phyloP scores from a whole-genome alignment of 1,284 basidiomycete genomes.

The Tremellales sp. region DNA sequence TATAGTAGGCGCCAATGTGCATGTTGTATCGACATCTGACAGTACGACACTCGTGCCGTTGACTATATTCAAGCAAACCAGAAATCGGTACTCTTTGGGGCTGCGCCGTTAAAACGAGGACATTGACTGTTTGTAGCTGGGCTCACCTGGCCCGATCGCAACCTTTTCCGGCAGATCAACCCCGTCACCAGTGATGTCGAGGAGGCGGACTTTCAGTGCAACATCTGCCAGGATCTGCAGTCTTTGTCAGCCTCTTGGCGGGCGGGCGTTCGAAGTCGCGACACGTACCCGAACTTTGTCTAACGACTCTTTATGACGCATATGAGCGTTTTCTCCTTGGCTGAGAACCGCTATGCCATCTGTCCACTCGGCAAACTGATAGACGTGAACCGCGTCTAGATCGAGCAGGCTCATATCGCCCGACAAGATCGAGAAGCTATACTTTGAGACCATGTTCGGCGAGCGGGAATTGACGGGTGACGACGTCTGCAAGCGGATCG shows the following conservation, averaged over 20 bases:
- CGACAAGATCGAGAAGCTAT: slow-evolving; percentile 74
- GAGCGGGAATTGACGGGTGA: slow-evolving; percentile 53
- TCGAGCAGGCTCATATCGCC: slow-evolving; percentile 72
- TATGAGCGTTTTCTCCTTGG: slow-evolving; percentile 63
- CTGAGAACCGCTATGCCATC: slow-evolving; percentile 88
- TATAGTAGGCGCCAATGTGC: too few relatives aligned
- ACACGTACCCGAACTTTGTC: slow-evolving; percentile 60
- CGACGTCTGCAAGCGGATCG: slow-evolving; percentile 74
- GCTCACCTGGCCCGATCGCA: slow-evolving; percentile 25
- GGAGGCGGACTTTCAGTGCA: slow-evolving; percentile 85
- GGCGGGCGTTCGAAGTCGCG: slow-evolving; percentile 17
- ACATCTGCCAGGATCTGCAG: slow-evolving; percentile 70
- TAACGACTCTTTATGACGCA: slow-evolving; percentile 76
- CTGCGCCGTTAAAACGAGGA: slow-evolving; percentile 51
- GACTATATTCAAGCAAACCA: slow-evolving; percentile 67
- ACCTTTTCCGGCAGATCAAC: slow-evolving; percentile 70
- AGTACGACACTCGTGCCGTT: too few relatives aligned
- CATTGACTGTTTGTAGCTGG: neutral
- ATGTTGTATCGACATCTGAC: too few relatives aligned
- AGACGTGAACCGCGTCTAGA: slow-evolving; percentile 76
- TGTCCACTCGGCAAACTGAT: slow-evolving; percentile 91
- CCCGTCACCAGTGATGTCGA: slow-evolving; percentile 84
- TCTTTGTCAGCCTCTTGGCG: neutral
- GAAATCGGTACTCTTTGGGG: slow-evolving; percentile 76
- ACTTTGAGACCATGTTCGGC: slow-evolving; percentile 54